Percentiles rank a stretch among this genome's conserved stretches.
These are phyloP conservation scores for Daedalea quercina DNA, from an alignment of 768 basidiomycete species.

Conservation along the genomic window DNA sequence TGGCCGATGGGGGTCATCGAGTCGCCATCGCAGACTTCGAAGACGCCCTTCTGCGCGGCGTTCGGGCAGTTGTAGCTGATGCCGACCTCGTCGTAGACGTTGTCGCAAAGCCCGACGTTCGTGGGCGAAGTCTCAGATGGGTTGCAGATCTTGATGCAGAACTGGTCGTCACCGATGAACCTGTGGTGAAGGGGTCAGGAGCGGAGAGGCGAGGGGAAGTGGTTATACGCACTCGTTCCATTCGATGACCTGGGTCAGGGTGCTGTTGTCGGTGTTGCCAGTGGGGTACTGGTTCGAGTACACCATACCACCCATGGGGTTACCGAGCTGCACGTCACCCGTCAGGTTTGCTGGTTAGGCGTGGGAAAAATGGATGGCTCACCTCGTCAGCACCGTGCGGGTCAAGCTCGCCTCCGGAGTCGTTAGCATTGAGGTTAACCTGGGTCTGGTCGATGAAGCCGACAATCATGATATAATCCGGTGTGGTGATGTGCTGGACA, in stretches of 20 bases:
- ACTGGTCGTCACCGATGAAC: slow-evolving; percentile 60
- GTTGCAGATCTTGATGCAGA: slow-evolving; percentile 75
- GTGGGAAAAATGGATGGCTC: slow-evolving; percentile 10
- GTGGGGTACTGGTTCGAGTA: slow-evolving; percentile 53
- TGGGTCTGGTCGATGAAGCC: slow-evolving; percentile 59
- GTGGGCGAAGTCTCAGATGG: slow-evolving; percentile 36
- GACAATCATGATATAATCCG: slow-evolving; percentile 52
- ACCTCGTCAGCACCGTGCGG: slow-evolving; percentile 66
- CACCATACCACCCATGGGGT: slow-evolving; percentile 67
- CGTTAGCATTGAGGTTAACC: slow-evolving; percentile 44
- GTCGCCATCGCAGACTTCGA: slow-evolving; percentile 64
- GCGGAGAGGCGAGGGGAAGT: too few relatives aligned
- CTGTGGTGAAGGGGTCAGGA: slow-evolving; percentile 25
- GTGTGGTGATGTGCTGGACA: slow-evolving; percentile 55
- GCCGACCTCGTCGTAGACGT: slow-evolving; percentile 72
- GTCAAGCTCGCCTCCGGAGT: slow-evolving; percentile 75
- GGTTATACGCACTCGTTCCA: slow-evolving; percentile 54
- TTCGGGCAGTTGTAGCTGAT: slow-evolving; percentile 69
- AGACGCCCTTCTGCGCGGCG: slow-evolving; percentile 48
- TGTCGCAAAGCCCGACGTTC: slow-evolving; percentile 52
- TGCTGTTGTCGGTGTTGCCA: slow-evolving; percentile 32
- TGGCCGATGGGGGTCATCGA: slow-evolving; percentile 54
- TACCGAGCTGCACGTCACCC: slow-evolving; percentile 49
- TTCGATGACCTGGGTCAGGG: slow-evolving; percentile 49
- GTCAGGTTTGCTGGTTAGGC: too few relatives aligned